Percentiles rank a stretch among this genome's conserved stretches.
Evolutionary conservation across 2,329 filamentous ascomycete genomes (phyloP).

Genomic region (Colletotrichum musae): DNA sequence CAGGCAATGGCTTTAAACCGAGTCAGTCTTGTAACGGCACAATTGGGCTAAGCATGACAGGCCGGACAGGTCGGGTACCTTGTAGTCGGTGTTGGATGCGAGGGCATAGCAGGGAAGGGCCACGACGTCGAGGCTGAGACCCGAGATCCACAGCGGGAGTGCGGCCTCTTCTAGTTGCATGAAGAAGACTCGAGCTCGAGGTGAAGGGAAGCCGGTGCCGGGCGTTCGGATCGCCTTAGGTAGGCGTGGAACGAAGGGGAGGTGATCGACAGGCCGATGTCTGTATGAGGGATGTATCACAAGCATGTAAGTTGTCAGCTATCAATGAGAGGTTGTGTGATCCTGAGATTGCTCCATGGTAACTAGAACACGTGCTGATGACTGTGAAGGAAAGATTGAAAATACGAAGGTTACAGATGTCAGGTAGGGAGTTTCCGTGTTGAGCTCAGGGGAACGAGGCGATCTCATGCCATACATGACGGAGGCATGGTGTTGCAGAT

Average conservation of each 20-base stretch:
- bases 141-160: background rate
- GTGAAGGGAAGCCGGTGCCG: conserved; percentile 12
- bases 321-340: no score
- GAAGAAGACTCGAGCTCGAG: background rate
- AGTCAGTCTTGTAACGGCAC: conserved; percentile 25
- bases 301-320: no score
- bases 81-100: conserved; percentile 1
- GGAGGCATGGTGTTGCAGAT: no score
- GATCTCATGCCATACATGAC: background rate
- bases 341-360: background rate
- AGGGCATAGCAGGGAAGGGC: conserved; percentile 7
- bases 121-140: background rate
- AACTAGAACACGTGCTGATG: background rate
- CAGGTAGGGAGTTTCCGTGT: background rate
- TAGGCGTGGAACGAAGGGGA: conserved; percentile 2
- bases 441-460: background rate
- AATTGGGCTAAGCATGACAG: conserved; percentile 12
- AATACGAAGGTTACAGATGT: background rate
- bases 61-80: conserved; percentile 5
- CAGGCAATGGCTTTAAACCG: background rate
- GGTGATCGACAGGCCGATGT: background rate
- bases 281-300: no score
- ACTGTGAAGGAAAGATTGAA: background rate
- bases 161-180: conserved; percentile 1
- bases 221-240: conserved; percentile 10